Evolutionary conservation across 208 protist species (phyloP), one percentile per base, ranked within the genome.

Genomic region (Trypanosomatidae sp.): DNA sequence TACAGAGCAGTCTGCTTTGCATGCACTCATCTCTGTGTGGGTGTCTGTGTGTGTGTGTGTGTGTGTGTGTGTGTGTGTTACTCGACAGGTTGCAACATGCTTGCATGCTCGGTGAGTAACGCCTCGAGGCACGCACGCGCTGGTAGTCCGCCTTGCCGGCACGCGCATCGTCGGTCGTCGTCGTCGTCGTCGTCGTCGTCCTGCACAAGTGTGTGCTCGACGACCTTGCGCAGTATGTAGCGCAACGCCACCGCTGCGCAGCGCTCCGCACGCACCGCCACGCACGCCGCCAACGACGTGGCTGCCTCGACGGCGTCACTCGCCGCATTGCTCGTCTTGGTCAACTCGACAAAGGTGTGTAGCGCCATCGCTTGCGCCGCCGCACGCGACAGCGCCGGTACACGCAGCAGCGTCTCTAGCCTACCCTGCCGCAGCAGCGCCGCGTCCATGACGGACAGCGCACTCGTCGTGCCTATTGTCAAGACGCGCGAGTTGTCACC

Each of bases 401-500:
- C 63, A 38, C 50, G 47, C 19, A 92, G 20, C 15, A 90, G 21
- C 1, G 79, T 89, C 48, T 95, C 88, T 30, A 95, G 67, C 11
- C 88, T 62, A 4, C 97, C 97, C 23, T 98, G 96, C 8, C 97
- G 87, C 13, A 99, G 61, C 16, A 99, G 71, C 2, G 98, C 98
- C 40, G 56, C 43, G 54, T 99, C 97, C 26, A 96, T 57, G 41
- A 75, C 66, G n/a, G 66, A 43, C 21, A 81, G 78, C 20, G 61
- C 53, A 48, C 76, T 92, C 0, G 86, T 92, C 15, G 73, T 74
- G 40, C 63, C 85, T 15, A 98, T 76, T 16, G 96, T 90, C 13
- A 98, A 56, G 3, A 97, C 84, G 22, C 73, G 70, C n/a, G 58
- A 71, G 48, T 72, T 83, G 22, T 81, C 74, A 26, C 75, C 66